phyloP scores from a whole-genome alignment of 352 stramenopile species.

The Phytophthora cajani region DNA sequence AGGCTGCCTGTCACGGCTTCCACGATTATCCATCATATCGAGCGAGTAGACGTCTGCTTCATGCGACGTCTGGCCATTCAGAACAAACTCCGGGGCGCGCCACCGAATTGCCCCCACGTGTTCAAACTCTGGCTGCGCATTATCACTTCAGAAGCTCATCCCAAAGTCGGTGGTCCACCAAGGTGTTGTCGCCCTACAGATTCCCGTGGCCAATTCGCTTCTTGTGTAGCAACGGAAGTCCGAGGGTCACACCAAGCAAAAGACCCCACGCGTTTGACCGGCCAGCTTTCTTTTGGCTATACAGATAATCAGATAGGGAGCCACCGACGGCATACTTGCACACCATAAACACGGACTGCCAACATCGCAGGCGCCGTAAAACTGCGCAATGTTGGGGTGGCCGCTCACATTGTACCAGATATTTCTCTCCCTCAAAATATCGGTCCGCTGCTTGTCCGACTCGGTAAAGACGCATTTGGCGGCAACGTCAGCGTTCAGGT shows the following conservation, averaged over 20 bases:
- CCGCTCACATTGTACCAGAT: neutral
- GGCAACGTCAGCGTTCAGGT: neutral
- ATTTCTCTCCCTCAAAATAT: slow-evolving; percentile 9
- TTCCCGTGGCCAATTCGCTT: neutral
- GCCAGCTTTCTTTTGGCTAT: neutral
- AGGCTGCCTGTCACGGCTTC: neutral
- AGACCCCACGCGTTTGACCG: neutral
- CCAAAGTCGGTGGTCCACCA: slow-evolving; percentile 5
- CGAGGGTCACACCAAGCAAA: slow-evolving; percentile 5
- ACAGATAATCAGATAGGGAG: neutral
- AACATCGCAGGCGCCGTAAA: slow-evolving; percentile 6
- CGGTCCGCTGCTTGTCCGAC: neutral
- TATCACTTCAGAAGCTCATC: slow-evolving; percentile 1
- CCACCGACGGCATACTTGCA: slow-evolving; percentile 1
- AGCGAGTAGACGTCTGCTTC: slow-evolving; percentile 15
- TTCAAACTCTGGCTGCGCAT: neutral
- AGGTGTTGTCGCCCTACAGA: slow-evolving; percentile 13
- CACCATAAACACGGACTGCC: slow-evolving; percentile 2
- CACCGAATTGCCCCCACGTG: slow-evolving; percentile 11
- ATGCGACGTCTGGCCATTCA: neutral
- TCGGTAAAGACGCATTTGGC: neutral
- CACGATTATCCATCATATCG: slow-evolving; percentile 4
- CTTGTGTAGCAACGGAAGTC: slow-evolving; percentile 7
- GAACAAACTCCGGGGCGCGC: slow-evolving; percentile 7
- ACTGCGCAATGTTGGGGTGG: slow-evolving; percentile 1